Conservation (phyloP, 2,329 filamentous ascomycete species). For the Verticillium albo-atrum region DNA sequence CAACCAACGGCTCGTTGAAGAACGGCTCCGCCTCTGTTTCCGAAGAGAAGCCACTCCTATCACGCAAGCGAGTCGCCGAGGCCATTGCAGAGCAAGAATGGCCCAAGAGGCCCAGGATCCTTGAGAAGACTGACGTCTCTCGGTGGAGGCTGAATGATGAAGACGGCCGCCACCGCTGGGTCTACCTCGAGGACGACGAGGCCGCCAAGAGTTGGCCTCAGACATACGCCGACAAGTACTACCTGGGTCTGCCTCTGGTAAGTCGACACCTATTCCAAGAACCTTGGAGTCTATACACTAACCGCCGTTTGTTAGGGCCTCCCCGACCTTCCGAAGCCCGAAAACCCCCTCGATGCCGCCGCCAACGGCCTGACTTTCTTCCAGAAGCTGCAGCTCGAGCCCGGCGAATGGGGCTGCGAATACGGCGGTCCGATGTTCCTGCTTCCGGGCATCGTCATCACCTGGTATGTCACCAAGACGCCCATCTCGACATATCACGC, state of each 20-base stretch:
- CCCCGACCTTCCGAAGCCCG: conserved; percentile 65
- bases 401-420: conserved; percentile 94
- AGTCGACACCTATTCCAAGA: conserved; percentile 8
- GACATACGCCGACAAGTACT: conserved; percentile 83
- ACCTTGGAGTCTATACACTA: neutral
- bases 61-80: conserved; percentile 39
- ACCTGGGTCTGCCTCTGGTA: conserved; percentile 75
- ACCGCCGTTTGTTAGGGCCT: conserved; percentile 51
- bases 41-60: conserved; percentile 14
- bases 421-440: conserved; percentile 98
- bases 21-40: neutral
- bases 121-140: conserved; percentile 67
- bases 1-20: neutral
- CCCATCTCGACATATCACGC: conserved; percentile 75
- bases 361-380: conserved; percentile 85
- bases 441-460: conserved; percentile 76
- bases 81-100: conserved; percentile 26
- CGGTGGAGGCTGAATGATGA: conserved; percentile 85
- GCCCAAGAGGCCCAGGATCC: conserved; percentile 43
- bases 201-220: conserved; percentile 78
- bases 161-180: conserved; percentile 85
- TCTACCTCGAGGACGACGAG: conserved; percentile 75
- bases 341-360: conserved; percentile 71
- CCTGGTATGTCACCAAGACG: conserved; percentile 86
- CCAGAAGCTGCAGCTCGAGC: conserved; percentile 79